Percentiles rank a stretch among this genome's conserved stretches.
phyloP scores from a whole-genome alignment of 495 filamentous ascomycete genomes.

The Aspergillus mulundensis region DNA sequence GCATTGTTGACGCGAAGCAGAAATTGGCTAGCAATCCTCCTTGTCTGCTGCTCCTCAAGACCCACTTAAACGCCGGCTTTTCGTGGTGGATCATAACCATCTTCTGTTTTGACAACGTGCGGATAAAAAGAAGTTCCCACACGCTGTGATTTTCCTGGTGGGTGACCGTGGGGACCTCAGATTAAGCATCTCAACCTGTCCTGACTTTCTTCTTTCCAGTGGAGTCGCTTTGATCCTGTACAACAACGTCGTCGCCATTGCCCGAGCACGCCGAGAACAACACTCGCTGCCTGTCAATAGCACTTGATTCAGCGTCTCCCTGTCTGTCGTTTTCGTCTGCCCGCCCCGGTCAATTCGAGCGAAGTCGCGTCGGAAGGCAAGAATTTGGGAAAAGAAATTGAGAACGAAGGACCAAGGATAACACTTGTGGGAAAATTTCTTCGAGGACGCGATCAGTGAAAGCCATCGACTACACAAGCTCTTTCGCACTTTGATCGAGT shows the following conservation, averaged over 20 bases:
- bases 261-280: neutral
- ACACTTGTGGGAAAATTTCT: constrained; percentile 10
- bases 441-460: constrained; percentile 14
- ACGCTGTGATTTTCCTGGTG: constrained; percentile 39
- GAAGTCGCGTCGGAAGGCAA: constrained; percentile 10
- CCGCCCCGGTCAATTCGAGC: neutral
- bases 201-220: constrained; percentile 26
- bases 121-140: constrained; percentile 45
- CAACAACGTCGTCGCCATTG: constrained; percentile 27
- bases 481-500: constrained; percentile 1
- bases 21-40: constrained; percentile 23
- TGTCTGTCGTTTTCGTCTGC: constrained; percentile 4
- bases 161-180: constrained; percentile 45
- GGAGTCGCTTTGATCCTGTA: constrained; percentile 30
- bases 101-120: constrained; percentile 44
- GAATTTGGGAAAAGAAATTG: constrained; percentile 7
- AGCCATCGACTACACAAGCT: constrained; percentile 14
- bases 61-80: constrained; percentile 41
- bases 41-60: constrained; percentile 42
- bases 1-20: constrained; percentile 44
- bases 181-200: constrained; percentile 41
- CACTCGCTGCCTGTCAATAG: neutral
- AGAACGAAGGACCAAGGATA: constrained; percentile 6
- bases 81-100: constrained; percentile 44
- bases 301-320: neutral